Percentiles rank a stretch among this genome's conserved stretches.
These are phyloP conservation scores for Teratosphaeria zuluensis DNA, from an alignment of 2,329 filamentous ascomycete genomes.

Conservation along the genomic window DNA sequence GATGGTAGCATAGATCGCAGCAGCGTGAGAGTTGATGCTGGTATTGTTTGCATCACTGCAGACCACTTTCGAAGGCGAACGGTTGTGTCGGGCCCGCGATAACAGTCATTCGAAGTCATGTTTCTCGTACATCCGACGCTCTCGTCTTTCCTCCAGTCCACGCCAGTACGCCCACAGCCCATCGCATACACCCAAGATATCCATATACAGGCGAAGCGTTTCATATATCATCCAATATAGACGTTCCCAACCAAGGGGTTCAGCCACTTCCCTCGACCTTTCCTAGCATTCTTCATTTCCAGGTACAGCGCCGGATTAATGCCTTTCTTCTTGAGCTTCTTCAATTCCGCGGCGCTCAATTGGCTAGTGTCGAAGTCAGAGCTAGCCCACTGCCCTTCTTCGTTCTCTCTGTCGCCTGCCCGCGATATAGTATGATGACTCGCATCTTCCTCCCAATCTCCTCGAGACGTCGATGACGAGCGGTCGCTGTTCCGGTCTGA, in stretches of 20 bases:
- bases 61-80: neutral
- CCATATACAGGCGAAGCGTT: neutral
- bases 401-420: slow-evolving; percentile 4
- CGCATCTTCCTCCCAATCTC: slow-evolving; percentile 8
- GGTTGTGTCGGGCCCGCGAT: neutral
- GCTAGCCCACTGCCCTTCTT: slow-evolving; percentile 27
- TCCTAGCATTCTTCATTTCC: slow-evolving; percentile 38
- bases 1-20: neutral
- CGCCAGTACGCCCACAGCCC: neutral
- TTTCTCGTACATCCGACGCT: neutral
- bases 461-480: slow-evolving; percentile 5
- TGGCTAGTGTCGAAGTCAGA: slow-evolving; percentile 30
- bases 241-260: slow-evolving; percentile 21
- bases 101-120: neutral
- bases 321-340: slow-evolving; percentile 37
- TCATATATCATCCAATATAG: slow-evolving; percentile 14
- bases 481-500: slow-evolving; percentile 26
- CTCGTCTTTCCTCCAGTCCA: neutral
- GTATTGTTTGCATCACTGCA: neutral
- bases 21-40: neutral
- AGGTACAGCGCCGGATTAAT: slow-evolving; percentile 38
- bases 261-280: slow-evolving; percentile 23
- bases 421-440: slow-evolving; percentile 17
- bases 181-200: neutral
- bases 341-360: slow-evolving; percentile 32